Conservation (phyloP, 257 asterid genomes). For the Galeopsis tetrahit region DNA sequence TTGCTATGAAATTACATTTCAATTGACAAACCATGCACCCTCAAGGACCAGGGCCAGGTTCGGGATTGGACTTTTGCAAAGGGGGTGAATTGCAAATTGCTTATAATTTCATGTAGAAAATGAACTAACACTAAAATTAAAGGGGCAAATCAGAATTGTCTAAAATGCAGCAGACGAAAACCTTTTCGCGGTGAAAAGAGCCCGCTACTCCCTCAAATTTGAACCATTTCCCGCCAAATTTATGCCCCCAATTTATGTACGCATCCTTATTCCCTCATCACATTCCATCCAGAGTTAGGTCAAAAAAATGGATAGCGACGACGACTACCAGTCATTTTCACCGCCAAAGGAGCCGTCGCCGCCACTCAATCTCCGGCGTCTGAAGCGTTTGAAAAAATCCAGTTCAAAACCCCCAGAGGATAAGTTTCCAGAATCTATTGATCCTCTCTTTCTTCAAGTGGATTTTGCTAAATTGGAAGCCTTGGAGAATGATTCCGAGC, state of each 20-base stretch:
- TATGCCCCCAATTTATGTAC: constrained; percentile 13
- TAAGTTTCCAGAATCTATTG: constrained; percentile 28
- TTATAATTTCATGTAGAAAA: too few relatives aligned
- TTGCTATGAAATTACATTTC: too few relatives aligned
- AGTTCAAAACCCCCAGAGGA: constrained; percentile 22
- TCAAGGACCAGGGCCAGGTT: too few relatives aligned
- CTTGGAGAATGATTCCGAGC: constrained; percentile 47
- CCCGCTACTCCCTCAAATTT: constrained; percentile 33
- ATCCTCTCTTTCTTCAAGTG: constrained; percentile 41
- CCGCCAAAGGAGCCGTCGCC: constrained; percentile 47
- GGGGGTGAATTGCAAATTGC: too few relatives aligned
- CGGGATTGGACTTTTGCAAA: too few relatives aligned
- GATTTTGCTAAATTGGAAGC: constrained; percentile 59
- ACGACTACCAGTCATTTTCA: constrained; percentile 55
- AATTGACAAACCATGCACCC: too few relatives aligned
- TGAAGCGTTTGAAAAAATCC: constrained; percentile 76
- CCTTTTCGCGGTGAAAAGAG: constrained; percentile 32
- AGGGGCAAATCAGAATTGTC: too few relatives aligned
- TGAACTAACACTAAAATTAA: too few relatives aligned
- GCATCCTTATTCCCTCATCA: not conserved
- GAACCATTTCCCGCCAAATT: constrained; percentile 53
- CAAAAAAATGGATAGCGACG: constrained; percentile 74
- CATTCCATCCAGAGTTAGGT: not conserved
- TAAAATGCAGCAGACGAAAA: too few relatives aligned
- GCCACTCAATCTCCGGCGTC: constrained; percentile 50